These are phyloP conservation scores for Dalbergia cultrata DNA, from an alignment of 306 rosid species.

Conservation along the genomic window DNA sequence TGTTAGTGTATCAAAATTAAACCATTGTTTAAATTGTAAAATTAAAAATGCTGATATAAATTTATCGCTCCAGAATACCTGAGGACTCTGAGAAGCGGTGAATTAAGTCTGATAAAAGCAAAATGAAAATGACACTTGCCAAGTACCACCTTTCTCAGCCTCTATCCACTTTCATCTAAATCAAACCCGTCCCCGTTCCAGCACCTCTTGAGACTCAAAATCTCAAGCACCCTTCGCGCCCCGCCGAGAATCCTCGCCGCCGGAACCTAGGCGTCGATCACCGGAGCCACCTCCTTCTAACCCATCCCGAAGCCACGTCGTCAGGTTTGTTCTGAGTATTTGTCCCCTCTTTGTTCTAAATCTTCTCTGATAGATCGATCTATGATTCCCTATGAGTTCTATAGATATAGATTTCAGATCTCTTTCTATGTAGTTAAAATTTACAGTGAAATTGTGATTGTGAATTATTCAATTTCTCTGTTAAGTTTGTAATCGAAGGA, in stretches of 20 bases:
- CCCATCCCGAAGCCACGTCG: neutral
- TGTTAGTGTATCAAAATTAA: too few relatives aligned
- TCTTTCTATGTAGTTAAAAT: neutral
- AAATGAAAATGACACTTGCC: neutral
- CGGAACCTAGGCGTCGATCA: neutral
- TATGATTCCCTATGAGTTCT: neutral
- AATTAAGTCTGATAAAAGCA: neutral
- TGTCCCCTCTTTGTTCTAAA: neutral
- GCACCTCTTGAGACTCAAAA: conserved; percentile 18
- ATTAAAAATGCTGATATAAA: too few relatives aligned
- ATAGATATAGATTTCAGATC: neutral
- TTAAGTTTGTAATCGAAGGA: neutral
- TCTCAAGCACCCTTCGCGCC: neutral
- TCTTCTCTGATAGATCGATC: neutral
- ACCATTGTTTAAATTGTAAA: too few relatives aligned
- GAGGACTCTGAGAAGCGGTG: conserved; percentile 22
- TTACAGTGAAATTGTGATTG: neutral
- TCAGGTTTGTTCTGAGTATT: neutral
- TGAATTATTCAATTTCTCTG: neutral
- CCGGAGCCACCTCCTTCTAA: neutral
- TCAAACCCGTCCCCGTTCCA: neutral
- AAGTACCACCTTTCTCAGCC: conserved; percentile 4
- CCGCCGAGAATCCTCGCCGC: neutral
- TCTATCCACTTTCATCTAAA: neutral
- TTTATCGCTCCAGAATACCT: conserved; percentile 16